Evolutionary conservation across 305 asterid species (phyloP).

Genomic region (Fraxinus sp.): DNA sequence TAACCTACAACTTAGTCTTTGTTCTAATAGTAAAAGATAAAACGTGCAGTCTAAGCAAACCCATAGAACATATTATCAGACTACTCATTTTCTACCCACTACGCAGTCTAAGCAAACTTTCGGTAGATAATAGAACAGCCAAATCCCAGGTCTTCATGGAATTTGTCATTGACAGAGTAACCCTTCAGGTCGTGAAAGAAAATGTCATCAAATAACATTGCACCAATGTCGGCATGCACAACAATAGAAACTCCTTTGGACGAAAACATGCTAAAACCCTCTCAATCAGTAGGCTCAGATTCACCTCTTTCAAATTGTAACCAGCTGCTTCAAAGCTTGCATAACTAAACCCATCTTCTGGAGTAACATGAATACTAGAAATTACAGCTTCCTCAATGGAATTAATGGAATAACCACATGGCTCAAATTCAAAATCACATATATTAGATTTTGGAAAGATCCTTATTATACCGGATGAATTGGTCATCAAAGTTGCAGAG

Average conservation of each 20-base stretch:
- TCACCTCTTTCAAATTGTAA: slow-evolving; percentile 44
- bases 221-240: slow-evolving; percentile 48
- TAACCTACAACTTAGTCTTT: no score
- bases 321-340: slow-evolving; percentile 91
- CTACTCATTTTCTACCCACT: slow-evolving; percentile 56
- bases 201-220: slow-evolving; percentile 30
- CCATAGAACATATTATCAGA: background rate
- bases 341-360: slow-evolving; percentile 82
- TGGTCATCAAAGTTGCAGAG: no score
- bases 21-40: no score
- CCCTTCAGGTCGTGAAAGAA: slow-evolving; percentile 40
- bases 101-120: slow-evolving; percentile 41
- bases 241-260: slow-evolving; percentile 63
- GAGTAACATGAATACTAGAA: slow-evolving; percentile 79
- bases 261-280: slow-evolving; percentile 67
- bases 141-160: slow-evolving; percentile 52
- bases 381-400: slow-evolving; percentile 65
- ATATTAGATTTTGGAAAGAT: no score
- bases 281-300: slow-evolving; percentile 44
- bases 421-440: no score
- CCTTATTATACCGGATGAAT: no score
- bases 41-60: background rate
- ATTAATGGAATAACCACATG: slow-evolving; percentile 19
- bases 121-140: slow-evolving; percentile 62
- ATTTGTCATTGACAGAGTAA: slow-evolving; percentile 38